A percentile compares a stretch with the other conserved stretches of the same genome.
These are phyloP conservation scores for Silene latifolia DNA, from an alignment of 148 eudicot genomes.

Conservation along the genomic window DNA sequence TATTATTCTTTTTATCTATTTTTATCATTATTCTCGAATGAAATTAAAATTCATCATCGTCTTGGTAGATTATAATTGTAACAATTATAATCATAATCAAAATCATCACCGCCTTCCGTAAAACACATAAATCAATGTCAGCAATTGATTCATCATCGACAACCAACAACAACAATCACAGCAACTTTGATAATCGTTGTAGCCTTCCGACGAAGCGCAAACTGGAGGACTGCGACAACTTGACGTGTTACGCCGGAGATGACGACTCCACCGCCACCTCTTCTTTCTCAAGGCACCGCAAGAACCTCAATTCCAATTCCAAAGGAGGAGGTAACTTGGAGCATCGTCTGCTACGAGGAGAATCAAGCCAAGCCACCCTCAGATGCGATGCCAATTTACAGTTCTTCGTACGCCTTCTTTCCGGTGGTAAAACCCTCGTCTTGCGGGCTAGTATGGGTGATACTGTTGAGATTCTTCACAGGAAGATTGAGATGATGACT, in stretches of 20 bases:
- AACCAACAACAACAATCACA: not conserved
- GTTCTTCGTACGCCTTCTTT: constrained; percentile 57
- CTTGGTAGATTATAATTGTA: not conserved
- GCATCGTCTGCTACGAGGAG: not conserved
- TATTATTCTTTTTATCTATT: not conserved
- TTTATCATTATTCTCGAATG: constrained; percentile 3
- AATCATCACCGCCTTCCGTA: not conserved
- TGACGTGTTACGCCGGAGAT: too few relatives aligned
- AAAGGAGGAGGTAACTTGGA: constrained; percentile 1
- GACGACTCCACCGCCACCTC: not conserved
- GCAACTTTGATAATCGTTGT: constrained; percentile 1
- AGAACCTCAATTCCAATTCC: constrained; percentile 15
- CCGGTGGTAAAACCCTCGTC: constrained; percentile 40
- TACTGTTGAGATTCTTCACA: constrained; percentile 44
- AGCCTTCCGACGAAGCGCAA: constrained; percentile 43
- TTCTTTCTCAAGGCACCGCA: not conserved
- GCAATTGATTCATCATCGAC: constrained; percentile 12
- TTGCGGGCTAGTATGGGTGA: constrained; percentile 40
- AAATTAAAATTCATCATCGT: constrained; percentile 10
- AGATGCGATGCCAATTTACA: constrained; percentile 18
- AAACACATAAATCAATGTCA: constrained; percentile 11
- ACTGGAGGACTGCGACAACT: constrained; percentile 46
- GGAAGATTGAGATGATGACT: constrained; percentile 34
- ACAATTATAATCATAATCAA: constrained; percentile 4
- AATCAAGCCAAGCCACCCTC: not conserved